Percentiles rank a stretch among this genome's conserved stretches.
Evolutionary conservation across 2,329 filamentous ascomycete species (phyloP).

Genomic region (Aspergillus luchuensis): DNA sequence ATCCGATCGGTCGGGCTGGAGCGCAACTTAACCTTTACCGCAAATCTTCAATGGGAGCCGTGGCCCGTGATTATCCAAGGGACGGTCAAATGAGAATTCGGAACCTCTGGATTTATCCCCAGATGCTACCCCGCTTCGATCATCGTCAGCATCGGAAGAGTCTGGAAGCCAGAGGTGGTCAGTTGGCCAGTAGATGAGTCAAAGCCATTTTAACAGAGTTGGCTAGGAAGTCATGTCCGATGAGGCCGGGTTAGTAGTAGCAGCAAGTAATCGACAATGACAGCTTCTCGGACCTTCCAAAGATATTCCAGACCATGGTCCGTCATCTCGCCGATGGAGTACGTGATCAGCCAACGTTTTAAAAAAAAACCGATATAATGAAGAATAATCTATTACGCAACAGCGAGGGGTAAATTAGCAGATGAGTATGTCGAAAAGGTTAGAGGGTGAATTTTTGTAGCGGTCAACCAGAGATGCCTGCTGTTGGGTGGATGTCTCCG

Average conservation of each 20-base stretch:
- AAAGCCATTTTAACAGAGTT: background rate
- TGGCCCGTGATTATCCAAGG: background rate
- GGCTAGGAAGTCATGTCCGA: conserved; percentile 16
- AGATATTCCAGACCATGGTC: background rate
- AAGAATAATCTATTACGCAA: conserved; percentile 1
- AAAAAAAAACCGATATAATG: background rate
- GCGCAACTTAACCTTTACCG: conserved; percentile 19
- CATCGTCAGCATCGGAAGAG: background rate
- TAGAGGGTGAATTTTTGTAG: background rate
- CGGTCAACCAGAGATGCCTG: conserved; percentile 5
- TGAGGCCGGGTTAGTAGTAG: background rate
- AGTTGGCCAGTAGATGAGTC: background rate
- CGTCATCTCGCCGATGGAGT: background rate
- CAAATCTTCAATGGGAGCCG: conserved; percentile 6
- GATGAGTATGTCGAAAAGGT: background rate
- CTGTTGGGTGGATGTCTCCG: conserved; percentile 1
- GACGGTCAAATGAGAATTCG: background rate
- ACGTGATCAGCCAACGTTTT: background rate
- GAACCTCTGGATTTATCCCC: background rate
- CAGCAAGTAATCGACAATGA: background rate
- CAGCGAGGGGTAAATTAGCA: background rate
- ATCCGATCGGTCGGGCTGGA: conserved; percentile 27
- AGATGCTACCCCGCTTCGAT: background rate
- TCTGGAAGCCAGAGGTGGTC: background rate
- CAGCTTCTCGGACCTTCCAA: background rate